Base-by-base conservation (phyloP, 345 rosid species). In the Bruguiera sexangula region DNA sequence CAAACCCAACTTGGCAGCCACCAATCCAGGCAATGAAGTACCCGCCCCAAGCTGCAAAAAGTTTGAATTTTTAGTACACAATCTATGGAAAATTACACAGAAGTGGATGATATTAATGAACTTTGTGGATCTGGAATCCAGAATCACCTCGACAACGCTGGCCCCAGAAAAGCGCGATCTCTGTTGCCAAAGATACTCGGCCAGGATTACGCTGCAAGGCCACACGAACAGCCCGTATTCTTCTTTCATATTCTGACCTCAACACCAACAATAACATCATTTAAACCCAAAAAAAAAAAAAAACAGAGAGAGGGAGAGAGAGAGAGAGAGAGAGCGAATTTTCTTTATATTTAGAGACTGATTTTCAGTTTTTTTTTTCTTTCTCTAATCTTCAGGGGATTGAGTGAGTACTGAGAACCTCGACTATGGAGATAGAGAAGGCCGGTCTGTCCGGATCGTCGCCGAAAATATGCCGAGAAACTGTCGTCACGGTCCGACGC, bases 111-210 rank as follows among this genome's bases (percentile, higher is more conserved):
- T 4, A 24, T 56, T 24, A 24, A 18, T 6, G 13, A 56, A 21
- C 26, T 56, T 56, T 13, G 50, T 43, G 27, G 19, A 58, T 26
- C 2, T 13, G 16, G 13, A 16, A 21, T 56, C 29, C 16, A n/a
- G 50, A 36, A 32, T 31, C 56, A 63, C 97, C 89, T 93, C 98
- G 69, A 93, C 72, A 31, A 88, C 88, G 15, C 50, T 66, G 3
- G 80, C 79, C 22, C 83, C 85, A 8, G 81, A 68, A 74, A 93
- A 89, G 32, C 92, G 88, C 66, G 65, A 78, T 76, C 82, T 75
- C 58, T 88, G 96, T 72, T 91, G 98, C 97, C 98, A 93, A 70
- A 93, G 84, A 81, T 90, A 90, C 80, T 93, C 96, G 26, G 98
- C 93, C 60, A 93, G 87, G 55, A 93, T 81, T 36, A 90, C 70